A percentile compares a stretch with the other conserved stretches of the same genome.
Conservation (phyloP, 2,329 filamentous ascomycete genomes). For the Emergomyces orientalis region DNA sequence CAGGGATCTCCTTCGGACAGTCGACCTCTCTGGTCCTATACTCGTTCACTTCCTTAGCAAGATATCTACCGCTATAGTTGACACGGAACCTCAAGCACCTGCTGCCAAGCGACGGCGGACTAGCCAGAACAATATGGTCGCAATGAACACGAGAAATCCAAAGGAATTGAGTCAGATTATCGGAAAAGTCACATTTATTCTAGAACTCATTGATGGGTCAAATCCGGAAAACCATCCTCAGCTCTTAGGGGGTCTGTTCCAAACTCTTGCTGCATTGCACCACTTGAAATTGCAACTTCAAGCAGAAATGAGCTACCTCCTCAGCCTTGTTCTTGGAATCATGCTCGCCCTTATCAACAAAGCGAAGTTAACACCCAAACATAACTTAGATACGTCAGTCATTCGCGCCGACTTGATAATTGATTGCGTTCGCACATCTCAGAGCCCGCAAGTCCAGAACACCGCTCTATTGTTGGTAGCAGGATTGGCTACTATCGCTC, state of each 20-base stretch:
- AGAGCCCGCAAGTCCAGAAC: constrained; percentile 89
- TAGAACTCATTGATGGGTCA: constrained; percentile 79
- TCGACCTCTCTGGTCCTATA: constrained; percentile 64
- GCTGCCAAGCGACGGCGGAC: constrained; percentile 71
- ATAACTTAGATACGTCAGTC: constrained; percentile 62
- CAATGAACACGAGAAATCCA: constrained; percentile 52
- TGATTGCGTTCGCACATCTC: constrained; percentile 84
- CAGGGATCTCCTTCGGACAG: constrained; percentile 60
- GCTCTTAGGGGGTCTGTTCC: constrained; percentile 71
- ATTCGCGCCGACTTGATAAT: constrained; percentile 86
- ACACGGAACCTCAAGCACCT: constrained; percentile 61
- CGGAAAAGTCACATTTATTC: constrained; percentile 70
- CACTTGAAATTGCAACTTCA: constrained; percentile 71
- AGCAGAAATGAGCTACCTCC: constrained; percentile 81
- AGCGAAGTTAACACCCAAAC: constrained; percentile 45
- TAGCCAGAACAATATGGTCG: constrained; percentile 60
- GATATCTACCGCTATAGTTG: constrained; percentile 58
- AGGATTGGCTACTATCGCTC: constrained; percentile 73
- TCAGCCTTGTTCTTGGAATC: constrained; percentile 73
- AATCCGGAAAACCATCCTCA: constrained; percentile 63
- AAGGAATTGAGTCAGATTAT: constrained; percentile 59
- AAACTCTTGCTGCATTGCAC: constrained; percentile 75
- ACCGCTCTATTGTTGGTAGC: constrained; percentile 81
- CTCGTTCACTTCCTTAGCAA: constrained; percentile 63
- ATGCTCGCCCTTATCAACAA: constrained; percentile 75